phyloP scores from a whole-genome alignment of 345 rosid genomes.

The Boechera divaricarpa region DNA sequence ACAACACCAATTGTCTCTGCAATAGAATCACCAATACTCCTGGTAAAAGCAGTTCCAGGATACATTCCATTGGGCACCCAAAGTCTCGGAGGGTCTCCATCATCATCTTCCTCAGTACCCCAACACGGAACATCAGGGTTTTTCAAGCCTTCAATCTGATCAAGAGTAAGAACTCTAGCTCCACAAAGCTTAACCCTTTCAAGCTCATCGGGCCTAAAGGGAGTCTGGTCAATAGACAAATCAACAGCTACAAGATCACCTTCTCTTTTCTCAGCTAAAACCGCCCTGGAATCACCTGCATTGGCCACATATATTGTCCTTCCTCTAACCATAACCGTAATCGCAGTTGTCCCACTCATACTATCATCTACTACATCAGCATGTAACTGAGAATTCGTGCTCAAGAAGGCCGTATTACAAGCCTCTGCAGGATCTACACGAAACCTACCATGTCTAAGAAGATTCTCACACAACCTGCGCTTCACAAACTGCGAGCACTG shows the following conservation, averaged over 20 bases:
- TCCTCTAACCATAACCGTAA: slow-evolving; percentile 90
- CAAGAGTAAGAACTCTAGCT: slow-evolving; percentile 93
- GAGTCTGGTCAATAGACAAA: slow-evolving; percentile 93
- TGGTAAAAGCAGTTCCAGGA: slow-evolving; percentile 97
- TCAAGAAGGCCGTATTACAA: slow-evolving; percentile 66
- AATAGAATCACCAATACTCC: slow-evolving; percentile 93
- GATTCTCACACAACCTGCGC: slow-evolving; percentile 80
- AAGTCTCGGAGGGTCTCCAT: slow-evolving; percentile 97
- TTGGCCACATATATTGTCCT: slow-evolving; percentile 78
- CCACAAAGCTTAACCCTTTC: slow-evolving; percentile 93
- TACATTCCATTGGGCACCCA: slow-evolving; percentile 97
- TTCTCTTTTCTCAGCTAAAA: slow-evolving; percentile 81
- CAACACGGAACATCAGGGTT: slow-evolving; percentile 94
- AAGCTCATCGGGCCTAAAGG: slow-evolving; percentile 79
- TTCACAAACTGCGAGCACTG: slow-evolving; percentile 91
- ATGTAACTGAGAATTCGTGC: slow-evolving; percentile 76
- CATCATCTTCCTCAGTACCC: slow-evolving; percentile 96
- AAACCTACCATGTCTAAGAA: slow-evolving; percentile 67
- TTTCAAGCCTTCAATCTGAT: slow-evolving; percentile 97
- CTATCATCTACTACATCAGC: slow-evolving; percentile 79
- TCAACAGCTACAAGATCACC: slow-evolving; percentile 83
- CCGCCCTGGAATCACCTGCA: slow-evolving; percentile 94
- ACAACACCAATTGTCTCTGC: slow-evolving; percentile 97
- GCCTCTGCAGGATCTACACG: slow-evolving; percentile 77
- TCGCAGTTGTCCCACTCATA: slow-evolving; percentile 97